Base-by-base conservation (phyloP, 192 early-diverging fungal species). In the Mycoemilia scoparia region DNA sequence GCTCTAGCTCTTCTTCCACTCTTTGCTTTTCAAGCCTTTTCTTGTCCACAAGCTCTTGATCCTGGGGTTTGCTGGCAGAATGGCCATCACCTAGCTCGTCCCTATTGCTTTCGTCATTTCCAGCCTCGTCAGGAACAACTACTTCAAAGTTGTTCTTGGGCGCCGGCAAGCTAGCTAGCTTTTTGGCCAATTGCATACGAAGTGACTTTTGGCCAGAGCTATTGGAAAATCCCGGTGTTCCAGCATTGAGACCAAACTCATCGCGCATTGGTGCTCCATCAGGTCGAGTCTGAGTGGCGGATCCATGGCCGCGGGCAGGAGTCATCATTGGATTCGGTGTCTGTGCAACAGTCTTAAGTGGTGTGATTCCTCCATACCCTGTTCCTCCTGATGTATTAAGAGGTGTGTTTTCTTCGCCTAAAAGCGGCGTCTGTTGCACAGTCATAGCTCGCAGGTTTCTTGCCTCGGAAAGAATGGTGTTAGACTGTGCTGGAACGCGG, bases 121-220 rank as follows among this genome's bases (percentile, higher is more conserved):
- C 54, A 7, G 36, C 43, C 13, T 60, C 39, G 10, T 84, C 78
- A 1, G 89, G 92, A 32, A 91, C 51, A 7, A 82, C 74, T 36
- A 97, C 73, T 37, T 88, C 82, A 54, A 90, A 89, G 40, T 91
- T 84, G 49, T 93, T 95, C 29, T 78, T 79, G 25, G 93, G 93
- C 38, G 68, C 63, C 1, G 93, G 93, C 10, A 98, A 55, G 16
- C 55, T 36, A 3, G 60, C 60, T 15, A 93, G 74, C 21, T 77
- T 67, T 32, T 62, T 66, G 17, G 70, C 46, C 7, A 97, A 66
- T 34, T 77, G 74, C 41, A 81, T 73, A 10, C 74, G 75, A 16
- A 82, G 43, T 7, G 68, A 52, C 13, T 43, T 41, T 36, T 77
- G 72, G 2, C 63, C n/a, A n/a, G n/a, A n/a, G n/a, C n/a, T n/a